These are phyloP conservation scores for Thalassiosira exigua DNA, from an alignment of 352 stramenopile species.

Conservation along the genomic window DNA sequence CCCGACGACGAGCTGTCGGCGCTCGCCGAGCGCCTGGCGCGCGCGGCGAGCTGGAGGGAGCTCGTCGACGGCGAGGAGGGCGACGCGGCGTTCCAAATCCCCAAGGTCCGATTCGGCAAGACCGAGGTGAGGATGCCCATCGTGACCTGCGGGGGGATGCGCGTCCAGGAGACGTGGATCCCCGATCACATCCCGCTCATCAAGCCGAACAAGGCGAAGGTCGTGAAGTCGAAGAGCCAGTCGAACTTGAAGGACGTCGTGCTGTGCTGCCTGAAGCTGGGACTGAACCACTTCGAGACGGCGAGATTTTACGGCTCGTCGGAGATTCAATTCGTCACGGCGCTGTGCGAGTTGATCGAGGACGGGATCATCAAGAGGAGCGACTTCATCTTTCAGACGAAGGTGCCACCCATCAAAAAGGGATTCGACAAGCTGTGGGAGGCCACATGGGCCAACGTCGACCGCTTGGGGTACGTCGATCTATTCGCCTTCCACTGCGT, in stretches of 20 bases:
- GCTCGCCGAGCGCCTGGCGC: slow-evolving; percentile 38
- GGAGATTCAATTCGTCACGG: slow-evolving; percentile 63
- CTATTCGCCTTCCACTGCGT: slow-evolving; percentile 61
- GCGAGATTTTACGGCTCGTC: slow-evolving; percentile 64
- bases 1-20: slow-evolving; percentile 36
- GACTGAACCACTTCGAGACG: slow-evolving; percentile 73
- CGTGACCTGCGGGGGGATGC: slow-evolving; percentile 70
- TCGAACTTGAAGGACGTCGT: slow-evolving; percentile 61
- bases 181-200: slow-evolving; percentile 59
- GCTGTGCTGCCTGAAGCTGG: slow-evolving; percentile 38
- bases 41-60: slow-evolving; percentile 42
- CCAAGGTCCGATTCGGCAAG: slow-evolving; percentile 61
- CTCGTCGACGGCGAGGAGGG: slow-evolving; percentile 12
- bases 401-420: slow-evolving; percentile 43
- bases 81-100: slow-evolving; percentile 10
- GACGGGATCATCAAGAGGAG: slow-evolving; percentile 44
- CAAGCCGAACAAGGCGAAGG: slow-evolving; percentile 47
- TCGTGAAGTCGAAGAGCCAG: slow-evolving; percentile 53
- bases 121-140: slow-evolving; percentile 71
- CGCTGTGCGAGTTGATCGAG: slow-evolving; percentile 42
- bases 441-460: slow-evolving; percentile 40
- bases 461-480: slow-evolving; percentile 69
- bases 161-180: slow-evolving; percentile 68
- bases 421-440: slow-evolving; percentile 58
- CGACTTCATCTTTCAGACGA: slow-evolving; percentile 75